phyloP scores from a whole-genome alignment of 1,284 basidiomycete species.

The Rhodotorula sp. region DNA sequence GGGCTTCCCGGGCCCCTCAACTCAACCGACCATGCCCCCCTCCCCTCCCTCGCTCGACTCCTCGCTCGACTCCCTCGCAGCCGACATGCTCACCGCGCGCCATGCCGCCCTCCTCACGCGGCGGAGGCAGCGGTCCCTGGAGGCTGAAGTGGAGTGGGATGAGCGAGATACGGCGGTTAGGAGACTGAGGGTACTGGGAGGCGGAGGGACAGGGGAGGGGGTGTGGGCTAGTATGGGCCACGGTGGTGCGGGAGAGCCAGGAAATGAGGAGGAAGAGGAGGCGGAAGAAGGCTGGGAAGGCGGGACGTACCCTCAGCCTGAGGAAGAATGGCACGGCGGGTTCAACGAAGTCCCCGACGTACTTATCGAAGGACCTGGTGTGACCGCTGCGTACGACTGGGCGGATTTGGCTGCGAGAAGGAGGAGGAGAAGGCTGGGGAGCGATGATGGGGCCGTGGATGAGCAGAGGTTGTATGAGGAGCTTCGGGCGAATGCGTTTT shows the following conservation, averaged over 20 bases:
- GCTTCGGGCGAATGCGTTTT: neutral
- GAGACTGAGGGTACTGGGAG: neutral
- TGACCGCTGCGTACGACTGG: no score
- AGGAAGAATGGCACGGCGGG: no score
- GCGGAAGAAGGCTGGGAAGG: no score
- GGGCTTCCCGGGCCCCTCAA: neutral
- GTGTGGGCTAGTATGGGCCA: no score
- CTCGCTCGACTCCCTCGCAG: conserved; percentile 13
- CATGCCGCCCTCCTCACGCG: neutral
- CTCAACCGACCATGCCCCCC: neutral
- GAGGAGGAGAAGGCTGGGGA: no score
- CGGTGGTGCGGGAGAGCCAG: neutral
- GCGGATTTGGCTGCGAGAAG: no score
- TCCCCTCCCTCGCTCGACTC: neutral
- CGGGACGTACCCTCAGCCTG: no score
- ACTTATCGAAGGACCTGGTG: no score
- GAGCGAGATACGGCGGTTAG: conserved; percentile 15
- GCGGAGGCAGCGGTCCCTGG: neutral
- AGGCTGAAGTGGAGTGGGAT: conserved; percentile 22
- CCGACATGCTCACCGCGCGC: conserved; percentile 7
- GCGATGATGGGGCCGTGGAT: no score
- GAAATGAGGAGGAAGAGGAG: neutral
- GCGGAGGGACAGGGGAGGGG: no score
- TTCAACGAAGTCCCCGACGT: no score
- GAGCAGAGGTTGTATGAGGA: neutral